phyloP scores from a whole-genome alignment of 352 stramenopile species.

The Phytophthora pistaciae region DNA sequence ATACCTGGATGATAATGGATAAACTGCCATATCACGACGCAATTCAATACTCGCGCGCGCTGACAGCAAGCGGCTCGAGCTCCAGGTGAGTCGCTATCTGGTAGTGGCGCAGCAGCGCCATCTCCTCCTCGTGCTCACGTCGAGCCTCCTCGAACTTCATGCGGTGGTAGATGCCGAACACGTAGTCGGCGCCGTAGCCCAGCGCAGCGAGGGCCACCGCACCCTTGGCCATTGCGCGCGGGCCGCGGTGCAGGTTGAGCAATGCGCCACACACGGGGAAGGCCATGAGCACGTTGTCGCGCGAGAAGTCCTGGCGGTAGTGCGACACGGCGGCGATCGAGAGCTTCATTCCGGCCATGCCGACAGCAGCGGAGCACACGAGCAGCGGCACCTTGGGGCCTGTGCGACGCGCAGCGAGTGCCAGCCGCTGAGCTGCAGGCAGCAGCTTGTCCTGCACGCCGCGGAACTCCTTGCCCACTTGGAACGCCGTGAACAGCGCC shows the following conservation, averaged over 20 bases:
- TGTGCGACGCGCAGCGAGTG: slow-evolving; percentile 42
- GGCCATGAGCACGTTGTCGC: slow-evolving; percentile 57
- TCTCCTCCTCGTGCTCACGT: slow-evolving; percentile 25
- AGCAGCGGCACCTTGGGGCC: slow-evolving; percentile 48
- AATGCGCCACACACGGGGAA: slow-evolving; percentile 59
- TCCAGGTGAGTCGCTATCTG: slow-evolving; percentile 8
- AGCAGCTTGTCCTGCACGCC: slow-evolving; percentile 10
- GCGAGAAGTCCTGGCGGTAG: slow-evolving; percentile 64
- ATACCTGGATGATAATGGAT: slow-evolving; percentile 10
- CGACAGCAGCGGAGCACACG: slow-evolving; percentile 47
- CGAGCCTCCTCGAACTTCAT: slow-evolving; percentile 36
- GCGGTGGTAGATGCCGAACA: slow-evolving; percentile 37
- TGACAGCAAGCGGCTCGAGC: slow-evolving; percentile 15
- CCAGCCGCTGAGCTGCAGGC: slow-evolving; percentile 27
- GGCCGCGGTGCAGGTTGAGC: slow-evolving; percentile 49
- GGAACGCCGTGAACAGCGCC: slow-evolving; percentile 35
- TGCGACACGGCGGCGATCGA: slow-evolving; percentile 54
- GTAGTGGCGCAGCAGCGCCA: slow-evolving; percentile 11
- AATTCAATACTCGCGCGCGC: slow-evolving; percentile 17
- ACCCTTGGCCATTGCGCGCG: slow-evolving; percentile 51
- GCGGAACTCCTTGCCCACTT: slow-evolving; percentile 44
- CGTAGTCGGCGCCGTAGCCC: slow-evolving; percentile 49
- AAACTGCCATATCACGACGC: not conserved
- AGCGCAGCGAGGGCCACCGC: slow-evolving; percentile 47
- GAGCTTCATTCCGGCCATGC: slow-evolving; percentile 69